Conservation (phyloP, 768 basidiomycete species). For the Amanita molliuscula region DNA sequence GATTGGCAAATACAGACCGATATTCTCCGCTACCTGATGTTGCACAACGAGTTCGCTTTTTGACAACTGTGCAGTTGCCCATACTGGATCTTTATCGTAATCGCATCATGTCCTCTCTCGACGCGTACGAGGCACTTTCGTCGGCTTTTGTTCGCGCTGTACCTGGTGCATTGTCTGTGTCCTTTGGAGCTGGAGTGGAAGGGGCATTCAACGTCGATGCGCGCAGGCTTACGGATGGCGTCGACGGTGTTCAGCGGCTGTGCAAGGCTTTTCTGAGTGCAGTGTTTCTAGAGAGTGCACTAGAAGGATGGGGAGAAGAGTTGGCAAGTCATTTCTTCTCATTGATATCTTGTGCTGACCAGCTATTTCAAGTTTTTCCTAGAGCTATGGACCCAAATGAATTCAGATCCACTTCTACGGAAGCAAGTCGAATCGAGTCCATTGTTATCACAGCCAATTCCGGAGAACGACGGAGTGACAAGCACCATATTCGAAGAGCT, state of each 20-base stretch:
- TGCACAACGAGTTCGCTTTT: constrained; percentile 71
- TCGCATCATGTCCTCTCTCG: constrained; percentile 75
- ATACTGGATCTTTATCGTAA: constrained; percentile 66
- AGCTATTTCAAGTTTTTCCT: constrained; percentile 66
- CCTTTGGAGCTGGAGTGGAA: constrained; percentile 34
- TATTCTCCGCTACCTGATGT: constrained; percentile 81
- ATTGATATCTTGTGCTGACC: constrained; percentile 2
- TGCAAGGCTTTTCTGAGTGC: constrained; percentile 83
- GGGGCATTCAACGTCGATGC: constrained; percentile 39
- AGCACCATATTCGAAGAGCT: constrained; percentile 77
- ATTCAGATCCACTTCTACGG: constrained; percentile 45
- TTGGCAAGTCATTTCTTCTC: constrained; percentile 34
- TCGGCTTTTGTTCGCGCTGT: constrained; percentile 84
- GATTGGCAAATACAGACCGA: constrained; percentile 46
- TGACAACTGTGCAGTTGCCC: constrained; percentile 78
- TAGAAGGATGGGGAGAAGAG: constrained; percentile 86
- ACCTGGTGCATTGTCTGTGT: constrained; percentile 77
- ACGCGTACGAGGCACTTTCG: constrained; percentile 90
- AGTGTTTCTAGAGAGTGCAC: constrained; percentile 54
- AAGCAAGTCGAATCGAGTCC: constrained; percentile 36
- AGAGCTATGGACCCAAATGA: constrained; percentile 80
- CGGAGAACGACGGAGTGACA: constrained; percentile 24
- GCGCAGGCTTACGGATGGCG: constrained; percentile 65
- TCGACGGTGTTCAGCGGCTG: constrained; percentile 73
- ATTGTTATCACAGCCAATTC: constrained; percentile 38